phyloP scores from a whole-genome alignment of 495 filamentous ascomycete species.

The Penicillium salamii region DNA sequence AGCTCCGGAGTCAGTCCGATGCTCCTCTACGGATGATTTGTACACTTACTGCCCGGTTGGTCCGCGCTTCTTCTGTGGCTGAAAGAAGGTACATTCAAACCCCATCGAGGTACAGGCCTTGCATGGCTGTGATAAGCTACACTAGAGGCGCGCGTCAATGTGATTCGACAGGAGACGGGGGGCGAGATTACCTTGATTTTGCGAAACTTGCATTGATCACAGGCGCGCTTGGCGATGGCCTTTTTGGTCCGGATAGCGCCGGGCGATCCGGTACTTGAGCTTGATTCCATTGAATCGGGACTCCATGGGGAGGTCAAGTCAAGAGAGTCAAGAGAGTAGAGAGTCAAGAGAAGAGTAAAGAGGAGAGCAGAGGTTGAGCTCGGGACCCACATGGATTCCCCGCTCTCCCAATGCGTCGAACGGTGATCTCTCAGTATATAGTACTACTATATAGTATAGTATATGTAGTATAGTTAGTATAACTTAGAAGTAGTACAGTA shows the following conservation, averaged over 20 bases:
- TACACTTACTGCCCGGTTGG: slow-evolving; percentile 41
- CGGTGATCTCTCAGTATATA: too few species aligned
- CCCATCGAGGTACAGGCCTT: slow-evolving; percentile 37
- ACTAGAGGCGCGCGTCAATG: slow-evolving; percentile 25
- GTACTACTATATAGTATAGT: too few species aligned
- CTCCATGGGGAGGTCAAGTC: background rate
- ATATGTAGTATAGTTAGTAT: too few species aligned
- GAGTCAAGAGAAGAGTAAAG: too few species aligned
- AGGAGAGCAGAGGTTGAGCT: slow-evolving; percentile 1
- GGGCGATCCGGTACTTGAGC: slow-evolving; percentile 1
- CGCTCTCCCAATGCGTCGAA: background rate
- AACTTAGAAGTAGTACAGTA: too few species aligned
- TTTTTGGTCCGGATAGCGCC: slow-evolving; percentile 28
- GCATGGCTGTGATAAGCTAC: slow-evolving; percentile 40
- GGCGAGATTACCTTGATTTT: slow-evolving; percentile 40
- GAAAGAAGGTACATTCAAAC: slow-evolving; percentile 45
- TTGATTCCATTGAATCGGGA: background rate
- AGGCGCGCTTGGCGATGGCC: slow-evolving; percentile 36
- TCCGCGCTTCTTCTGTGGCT: slow-evolving; percentile 44
- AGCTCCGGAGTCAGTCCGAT: slow-evolving; percentile 5
- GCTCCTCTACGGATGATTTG: background rate
- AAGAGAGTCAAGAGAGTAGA: too few species aligned
- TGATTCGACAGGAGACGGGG: slow-evolving; percentile 6
- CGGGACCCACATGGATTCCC: slow-evolving; percentile 5
- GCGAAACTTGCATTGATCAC: slow-evolving; percentile 44